Percentiles rank a stretch among this genome's conserved stretches.
Evolutionary conservation across 2,329 filamentous ascomycete genomes (phyloP).

Genomic region (Fusarium staphyleae): DNA sequence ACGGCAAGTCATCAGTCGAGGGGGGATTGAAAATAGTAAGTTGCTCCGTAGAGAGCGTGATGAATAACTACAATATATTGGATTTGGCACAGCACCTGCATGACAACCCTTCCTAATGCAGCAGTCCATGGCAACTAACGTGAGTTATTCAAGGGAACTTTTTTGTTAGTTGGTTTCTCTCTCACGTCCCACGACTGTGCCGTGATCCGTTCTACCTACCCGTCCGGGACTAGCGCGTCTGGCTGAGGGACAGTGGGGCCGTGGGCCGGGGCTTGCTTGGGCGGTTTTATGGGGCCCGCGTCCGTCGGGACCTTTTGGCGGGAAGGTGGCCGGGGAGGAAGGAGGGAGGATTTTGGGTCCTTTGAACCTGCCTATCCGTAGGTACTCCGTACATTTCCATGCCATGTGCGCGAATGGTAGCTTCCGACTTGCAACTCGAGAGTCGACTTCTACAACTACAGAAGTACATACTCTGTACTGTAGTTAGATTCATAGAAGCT

Average conservation of each 20-base stretch:
- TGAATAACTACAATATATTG: neutral
- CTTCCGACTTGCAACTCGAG: too few relatives aligned
- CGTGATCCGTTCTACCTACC: conserved; percentile 36
- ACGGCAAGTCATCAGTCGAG: too few relatives aligned
- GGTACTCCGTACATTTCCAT: conserved; percentile 10
- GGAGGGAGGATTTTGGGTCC: conserved; percentile 37
- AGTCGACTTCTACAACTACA: too few relatives aligned
- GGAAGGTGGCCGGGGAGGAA: conserved; percentile 36
- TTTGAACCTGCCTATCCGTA: conserved; percentile 24
- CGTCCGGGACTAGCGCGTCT: conserved; percentile 34
- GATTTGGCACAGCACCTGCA: neutral
- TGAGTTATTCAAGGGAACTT: conserved; percentile 5
- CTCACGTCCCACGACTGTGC: conserved; percentile 17
- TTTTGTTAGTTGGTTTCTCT: conserved; percentile 11
- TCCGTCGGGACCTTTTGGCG: conserved; percentile 43
- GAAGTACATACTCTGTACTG: too few relatives aligned
- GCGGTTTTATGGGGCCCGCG: conserved; percentile 36
- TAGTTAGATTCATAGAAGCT: conserved; percentile 1
- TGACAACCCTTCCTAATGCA: neutral
- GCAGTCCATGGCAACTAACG: neutral
- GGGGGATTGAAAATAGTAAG: too few relatives aligned
- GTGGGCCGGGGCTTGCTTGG: conserved; percentile 34
- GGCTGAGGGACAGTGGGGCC: conserved; percentile 26
- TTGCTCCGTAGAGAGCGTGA: neutral
- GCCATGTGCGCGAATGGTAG: too few relatives aligned